phyloP scores from a whole-genome alignment of 805 yeast genomes.

The Ogataea salicorniae region DNA sequence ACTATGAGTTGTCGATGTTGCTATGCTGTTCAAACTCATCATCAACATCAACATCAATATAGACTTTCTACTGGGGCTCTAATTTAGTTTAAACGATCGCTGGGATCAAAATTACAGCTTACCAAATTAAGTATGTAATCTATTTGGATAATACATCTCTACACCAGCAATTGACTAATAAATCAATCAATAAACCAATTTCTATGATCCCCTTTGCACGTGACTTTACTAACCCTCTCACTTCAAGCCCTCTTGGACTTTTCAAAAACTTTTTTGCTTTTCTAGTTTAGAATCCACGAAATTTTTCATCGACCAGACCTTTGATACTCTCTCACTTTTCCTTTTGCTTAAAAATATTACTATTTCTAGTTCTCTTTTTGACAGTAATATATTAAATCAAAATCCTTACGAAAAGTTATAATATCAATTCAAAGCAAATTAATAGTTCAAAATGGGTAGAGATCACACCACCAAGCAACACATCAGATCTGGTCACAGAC shows the following conservation, averaged over 20 bases:
- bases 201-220: background rate
- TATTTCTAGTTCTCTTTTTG: background rate
- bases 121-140: background rate
- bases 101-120: background rate
- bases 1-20: background rate
- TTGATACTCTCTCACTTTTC: no score
- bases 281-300: no score
- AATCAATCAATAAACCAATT: background rate
- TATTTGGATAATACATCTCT: background rate
- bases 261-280: no score
- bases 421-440: background rate
- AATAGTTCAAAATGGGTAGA: conserved; percentile 72
- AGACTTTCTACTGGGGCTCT: background rate
- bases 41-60: background rate
- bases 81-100: no score
- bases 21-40: background rate
- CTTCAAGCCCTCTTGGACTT: no score
- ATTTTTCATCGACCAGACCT: no score
- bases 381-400: no score
- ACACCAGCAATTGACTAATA: background rate
- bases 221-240: conserved; percentile 1
- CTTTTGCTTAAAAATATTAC: no score
- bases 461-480: conserved; percentile 97
- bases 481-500: conserved; percentile 92
- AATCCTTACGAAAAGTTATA: background rate